Base-by-base conservation (phyloP, 2,329 filamentous ascomycete genomes). In the Phaeosphaeriaceae sp. region DNA sequence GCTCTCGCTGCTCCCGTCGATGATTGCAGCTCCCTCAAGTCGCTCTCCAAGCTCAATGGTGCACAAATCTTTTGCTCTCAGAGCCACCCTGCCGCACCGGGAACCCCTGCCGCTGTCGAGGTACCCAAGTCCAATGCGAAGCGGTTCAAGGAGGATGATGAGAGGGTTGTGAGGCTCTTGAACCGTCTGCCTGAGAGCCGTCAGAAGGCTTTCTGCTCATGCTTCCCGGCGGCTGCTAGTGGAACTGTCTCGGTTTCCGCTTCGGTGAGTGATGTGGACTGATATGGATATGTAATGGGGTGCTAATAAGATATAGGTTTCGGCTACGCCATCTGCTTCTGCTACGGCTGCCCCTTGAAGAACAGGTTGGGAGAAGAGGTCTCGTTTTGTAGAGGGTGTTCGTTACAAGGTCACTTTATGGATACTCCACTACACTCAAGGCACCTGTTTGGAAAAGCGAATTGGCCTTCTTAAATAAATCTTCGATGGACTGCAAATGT, bases 171-270 rank as follows among this genome's bases (percentile, higher is more conserved):
- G 40, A 34, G 40, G 40, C 11, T 42, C 13, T 17, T 42, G 30
- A 18, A 29, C 9, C 18, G 18, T 4, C 20, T 42, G 40, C 30
- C 40, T 2, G 40, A 42, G 26, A 16, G 15, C 15, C 33, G 40
- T 29, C 40, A 42, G 40, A 42, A 42, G 40, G 40, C 30, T 17
- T 42, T 42, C 15, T 42, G 40, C 21, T 29, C 40, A 3, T 42
- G 40, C n/a, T 42, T 21, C 33, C 40, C 40, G 18, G 29, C 36
- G 11, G 36, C 23, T 17, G 36, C 36, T 9, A 39, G 20, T 23
- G 21, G n/a, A 8, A 39, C 18, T 20, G 23, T 26, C 11, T 26
- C 23, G 23, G 20, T 26, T 12, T 23, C 18, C 13, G 36, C 23
- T 26, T 39, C 36, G 36, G 36, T 39, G 15, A 26, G 36, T 39